Base-by-base conservation (phyloP, 73 alveolate species). In the Blepharisma stoltei region DNA sequence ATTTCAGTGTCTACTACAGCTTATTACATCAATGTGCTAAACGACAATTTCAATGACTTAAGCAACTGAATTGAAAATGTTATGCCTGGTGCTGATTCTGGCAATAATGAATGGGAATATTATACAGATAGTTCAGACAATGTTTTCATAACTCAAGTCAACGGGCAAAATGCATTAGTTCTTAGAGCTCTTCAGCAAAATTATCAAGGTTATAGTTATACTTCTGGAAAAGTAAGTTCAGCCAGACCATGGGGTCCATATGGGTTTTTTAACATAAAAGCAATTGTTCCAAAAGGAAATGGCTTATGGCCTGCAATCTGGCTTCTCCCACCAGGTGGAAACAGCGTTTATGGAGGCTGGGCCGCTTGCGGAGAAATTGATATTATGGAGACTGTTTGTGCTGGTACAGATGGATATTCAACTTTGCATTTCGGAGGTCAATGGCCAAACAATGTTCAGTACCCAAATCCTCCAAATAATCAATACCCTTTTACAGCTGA, bases 281-380 rank as follows among this genome's bases (percentile, higher is more conserved):
- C 79, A 14, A 18, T 44, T 7, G 79, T 69, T 14, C 79, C 79
- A 9, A 69, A 69, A 25, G 79, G 79, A 1, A 69, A 69, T n/a
- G 79, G 79, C 21, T 43, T 69, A 5, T 69, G 79, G 79, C 79
- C 79, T 18, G 79, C 79, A 18, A 23, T 69, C 5, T 69, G 79
- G 79, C 60, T 69, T n/a, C 38, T 69, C n/a, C 79, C 79, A 7
- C 14, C 11, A 0, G 67, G 38, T 4, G 79, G 79, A 43, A n/a
- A 9, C n/a, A 69, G 20, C 20, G 80, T 44, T 9, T 69, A 69
- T 69, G 79, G 79, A 43, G 2, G 54, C 5, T 69, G 79, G 79
- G 79, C 79, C 2, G 79, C 79, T 1, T 69, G 79, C 5, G 79
- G 79, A 69, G 79, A 69, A 69, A 69, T 69, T 43, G 79, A 69